Conservation (phyloP, 1,284 basidiomycete species). For the Xanthoconium separans region DNA sequence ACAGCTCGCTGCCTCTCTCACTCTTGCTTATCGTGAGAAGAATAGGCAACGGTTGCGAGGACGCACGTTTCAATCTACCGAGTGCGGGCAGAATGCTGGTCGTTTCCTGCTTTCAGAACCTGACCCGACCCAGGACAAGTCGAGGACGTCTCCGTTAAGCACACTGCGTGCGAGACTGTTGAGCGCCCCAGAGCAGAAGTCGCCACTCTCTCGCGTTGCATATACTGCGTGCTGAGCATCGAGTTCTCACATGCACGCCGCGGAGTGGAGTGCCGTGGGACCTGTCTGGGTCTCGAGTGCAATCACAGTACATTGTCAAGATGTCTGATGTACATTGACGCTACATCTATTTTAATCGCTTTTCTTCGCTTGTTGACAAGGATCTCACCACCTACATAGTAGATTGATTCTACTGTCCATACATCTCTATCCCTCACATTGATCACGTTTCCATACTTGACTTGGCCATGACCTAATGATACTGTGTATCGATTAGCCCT, state of each 20-base stretch:
- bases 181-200: constrained; percentile 21
- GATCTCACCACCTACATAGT: constrained; percentile 9
- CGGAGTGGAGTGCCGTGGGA: background rate
- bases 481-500: constrained; percentile 27
- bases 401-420: constrained; percentile 31
- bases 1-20: constrained; percentile 33
- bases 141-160: background rate
- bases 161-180: constrained; percentile 11
- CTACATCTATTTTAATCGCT: constrained; percentile 13
- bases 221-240: constrained; percentile 28
- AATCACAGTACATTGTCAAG: background rate
- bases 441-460: background rate
- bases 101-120: constrained; percentile 6
- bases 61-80: constrained; percentile 8
- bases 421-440: background rate
- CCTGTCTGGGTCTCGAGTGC: background rate
- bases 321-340: background rate
- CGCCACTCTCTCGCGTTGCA: constrained; percentile 26
- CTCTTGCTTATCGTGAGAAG: constrained; percentile 28
- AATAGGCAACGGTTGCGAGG: constrained; percentile 20
- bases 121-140: constrained; percentile 1
- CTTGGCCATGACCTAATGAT: constrained; percentile 18
- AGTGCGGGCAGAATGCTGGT: constrained; percentile 8
- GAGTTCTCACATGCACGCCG: background rate
- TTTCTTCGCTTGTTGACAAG: constrained; percentile 10